Conservation (phyloP, 805 yeast genomes). For the Kodamaea restingae region DNA sequence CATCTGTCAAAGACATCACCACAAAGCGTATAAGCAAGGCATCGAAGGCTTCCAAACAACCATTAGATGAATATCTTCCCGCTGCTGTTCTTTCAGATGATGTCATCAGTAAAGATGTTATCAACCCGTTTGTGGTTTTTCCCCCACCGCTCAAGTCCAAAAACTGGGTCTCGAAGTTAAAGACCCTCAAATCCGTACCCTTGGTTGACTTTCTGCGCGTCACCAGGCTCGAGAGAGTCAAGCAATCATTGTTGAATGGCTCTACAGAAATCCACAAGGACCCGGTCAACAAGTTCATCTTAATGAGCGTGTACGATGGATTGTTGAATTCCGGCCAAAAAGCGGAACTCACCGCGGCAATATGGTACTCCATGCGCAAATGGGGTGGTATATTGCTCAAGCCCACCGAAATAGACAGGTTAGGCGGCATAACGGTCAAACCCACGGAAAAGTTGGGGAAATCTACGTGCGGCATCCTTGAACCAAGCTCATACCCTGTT, state of each 20-base stretch:
- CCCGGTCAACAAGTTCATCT: slow-evolving; percentile 29
- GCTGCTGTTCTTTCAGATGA: slow-evolving; percentile 14
- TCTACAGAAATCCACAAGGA: slow-evolving; percentile 4
- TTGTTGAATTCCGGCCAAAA: slow-evolving; percentile 28
- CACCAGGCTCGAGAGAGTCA: slow-evolving; percentile 14
- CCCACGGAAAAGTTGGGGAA: background rate
- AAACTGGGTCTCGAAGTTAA: background rate
- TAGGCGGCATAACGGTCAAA: no score
- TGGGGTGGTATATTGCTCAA: slow-evolving; percentile 32
- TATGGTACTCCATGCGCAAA: slow-evolving; percentile 31
- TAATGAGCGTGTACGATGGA: slow-evolving; percentile 29
- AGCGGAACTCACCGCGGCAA: slow-evolving; percentile 25
- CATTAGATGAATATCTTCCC: slow-evolving; percentile 5
- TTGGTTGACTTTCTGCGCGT: slow-evolving; percentile 32
- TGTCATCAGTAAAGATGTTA: slow-evolving; percentile 8
- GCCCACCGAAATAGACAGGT: slow-evolving; percentile 5
- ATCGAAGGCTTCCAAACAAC: background rate
- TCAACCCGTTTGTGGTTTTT: slow-evolving; percentile 29
- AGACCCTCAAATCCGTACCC: slow-evolving; percentile 10
- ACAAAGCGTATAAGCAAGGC: slow-evolving; percentile 3
- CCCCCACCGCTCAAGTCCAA: slow-evolving; percentile 19
- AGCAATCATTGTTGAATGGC: background rate
- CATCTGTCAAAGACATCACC: slow-evolving; percentile 3
- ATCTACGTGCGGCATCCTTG: slow-evolving; percentile 3
- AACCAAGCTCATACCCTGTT: slow-evolving; percentile 2